Evolutionary conservation across 495 filamentous ascomycete genomes (phyloP).

Genomic region (Penicillium cosmopolitanum): DNA sequence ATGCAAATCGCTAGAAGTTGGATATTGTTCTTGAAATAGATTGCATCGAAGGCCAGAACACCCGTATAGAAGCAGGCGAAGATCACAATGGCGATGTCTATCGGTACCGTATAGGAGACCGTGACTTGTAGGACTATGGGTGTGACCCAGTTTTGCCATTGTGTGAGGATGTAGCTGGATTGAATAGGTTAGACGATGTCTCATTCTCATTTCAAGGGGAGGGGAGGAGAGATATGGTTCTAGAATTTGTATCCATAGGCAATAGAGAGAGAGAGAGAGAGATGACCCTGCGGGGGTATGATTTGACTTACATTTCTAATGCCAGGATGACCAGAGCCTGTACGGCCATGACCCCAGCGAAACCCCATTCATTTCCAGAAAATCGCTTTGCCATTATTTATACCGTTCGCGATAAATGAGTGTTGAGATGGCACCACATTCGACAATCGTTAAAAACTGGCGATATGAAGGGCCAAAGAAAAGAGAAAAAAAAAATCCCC

Average conservation of each 20-base stretch:
- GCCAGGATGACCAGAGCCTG: constrained; percentile 18
- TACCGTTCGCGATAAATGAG: not conserved
- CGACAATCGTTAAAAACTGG: not conserved
- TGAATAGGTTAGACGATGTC: not conserved
- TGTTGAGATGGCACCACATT: not conserved
- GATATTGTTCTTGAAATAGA: constrained; percentile 30
- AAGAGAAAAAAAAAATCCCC: not conserved
- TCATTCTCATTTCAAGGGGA: not conserved
- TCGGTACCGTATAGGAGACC: constrained; percentile 20
- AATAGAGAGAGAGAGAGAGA: too few species aligned
- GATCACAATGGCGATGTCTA: constrained; percentile 23
- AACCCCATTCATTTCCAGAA: constrained; percentile 19
- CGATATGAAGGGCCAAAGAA: too few species aligned
- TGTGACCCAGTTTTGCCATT: constrained; percentile 27
- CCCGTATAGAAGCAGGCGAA: constrained; percentile 25
- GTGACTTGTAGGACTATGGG: constrained; percentile 23
- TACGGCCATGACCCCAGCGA: constrained; percentile 16
- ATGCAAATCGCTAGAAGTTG: constrained; percentile 30
- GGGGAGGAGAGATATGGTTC: not conserved
- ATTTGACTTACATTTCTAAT: constrained; percentile 17
- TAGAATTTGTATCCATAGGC: not conserved
- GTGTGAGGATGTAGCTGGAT: constrained; percentile 20
- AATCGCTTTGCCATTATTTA: not conserved
- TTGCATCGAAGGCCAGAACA: constrained; percentile 22
- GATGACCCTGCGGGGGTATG: too few species aligned